phyloP scores from a whole-genome alignment of 768 basidiomycete genomes.

The Dendrothele bispora region DNA sequence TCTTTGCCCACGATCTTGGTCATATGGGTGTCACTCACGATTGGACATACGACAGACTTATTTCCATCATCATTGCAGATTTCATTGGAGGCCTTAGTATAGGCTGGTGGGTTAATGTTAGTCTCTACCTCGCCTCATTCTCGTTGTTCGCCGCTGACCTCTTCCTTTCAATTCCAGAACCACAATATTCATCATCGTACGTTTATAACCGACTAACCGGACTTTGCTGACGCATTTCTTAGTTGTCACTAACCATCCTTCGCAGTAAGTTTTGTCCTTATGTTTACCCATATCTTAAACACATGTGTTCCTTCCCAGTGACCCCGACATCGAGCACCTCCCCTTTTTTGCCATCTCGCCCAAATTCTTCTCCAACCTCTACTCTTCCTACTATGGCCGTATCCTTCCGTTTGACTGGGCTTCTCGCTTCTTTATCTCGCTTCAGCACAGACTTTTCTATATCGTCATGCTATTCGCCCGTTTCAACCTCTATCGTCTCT shows the following conservation, averaged over 20 bases:
- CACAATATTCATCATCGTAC: slow-evolving; percentile 96
- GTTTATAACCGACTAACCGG: slow-evolving; percentile 29
- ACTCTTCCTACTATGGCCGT: slow-evolving; percentile 94
- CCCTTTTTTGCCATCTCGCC: slow-evolving; percentile 96
- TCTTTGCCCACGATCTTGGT: slow-evolving; percentile 91
- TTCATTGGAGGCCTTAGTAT: slow-evolving; percentile 92
- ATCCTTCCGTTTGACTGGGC: slow-evolving; percentile 77
- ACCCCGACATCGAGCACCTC: slow-evolving; percentile 83
- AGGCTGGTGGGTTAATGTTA: slow-evolving; percentile 97
- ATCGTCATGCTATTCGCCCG: slow-evolving; percentile 85
- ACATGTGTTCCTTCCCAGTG: slow-evolving; percentile 42
- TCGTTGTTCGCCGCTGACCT: slow-evolving; percentile 1
- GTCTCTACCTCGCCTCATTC: slow-evolving; percentile 31
- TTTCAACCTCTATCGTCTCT: slow-evolving; percentile 92
- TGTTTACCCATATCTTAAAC: not conserved
- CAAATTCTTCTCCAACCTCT: slow-evolving; percentile 80
- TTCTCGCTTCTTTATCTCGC: slow-evolving; percentile 59
- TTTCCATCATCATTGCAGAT: slow-evolving; percentile 80
- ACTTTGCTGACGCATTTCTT: slow-evolving; percentile 7
- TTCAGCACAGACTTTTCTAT: slow-evolving; percentile 95
- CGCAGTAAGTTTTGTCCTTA: slow-evolving; percentile 62
- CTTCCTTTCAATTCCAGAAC: slow-evolving; percentile 47
- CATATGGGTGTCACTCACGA: slow-evolving; percentile 92
- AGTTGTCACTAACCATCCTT: slow-evolving; percentile 98
- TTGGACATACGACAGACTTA: slow-evolving; percentile 76